Base-by-base conservation (phyloP, 495 filamentous ascomycete genomes). In the Xylaria sp. region DNA sequence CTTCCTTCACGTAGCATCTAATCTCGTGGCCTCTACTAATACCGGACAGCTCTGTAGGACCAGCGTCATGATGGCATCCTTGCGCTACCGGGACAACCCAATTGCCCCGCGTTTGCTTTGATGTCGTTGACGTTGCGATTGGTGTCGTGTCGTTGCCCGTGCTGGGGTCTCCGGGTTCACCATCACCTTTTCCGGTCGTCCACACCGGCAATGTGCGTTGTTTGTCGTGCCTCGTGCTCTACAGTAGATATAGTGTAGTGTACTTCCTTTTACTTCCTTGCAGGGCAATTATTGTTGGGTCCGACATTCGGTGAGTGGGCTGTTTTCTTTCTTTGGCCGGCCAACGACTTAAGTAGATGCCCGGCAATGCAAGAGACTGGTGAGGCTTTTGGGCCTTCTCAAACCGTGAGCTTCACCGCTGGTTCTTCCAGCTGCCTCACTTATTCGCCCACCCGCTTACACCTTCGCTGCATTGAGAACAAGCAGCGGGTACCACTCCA, bases 401-500 rank as follows among this genome's bases (percentile, higher is more conserved):
- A 61, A 48, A 69, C 67, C 14, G 35, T 43, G 37, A 67, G 53
- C 70, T 72, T 72, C 70, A 72, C 70, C 70, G 70, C 70, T 62
- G 61, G 55, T 68, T 61, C 62, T 44, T 31, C 64, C 31, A 61
- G 63, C 69, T 58, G 68, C 68, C 61, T 71, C 69, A 65, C 21
- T 59, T 66, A 44, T 53, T 46, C 50, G 33, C 40, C 69, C 50
- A 40, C 61, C 44, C 14, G 52, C 61, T 40, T 65, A 66, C 61
- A 71, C 61, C 61, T 53, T 69, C 46, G 59, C 58, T 70, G 57
- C 61, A 70, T 64, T 62, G 26, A 64, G 61, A 68, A 62, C 33
- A 50, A 68, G 50, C 44, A 29, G 70, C 70, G 63, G 70, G 55
- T 67, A 71, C 69, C 69, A 61, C 69, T 71, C 69, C 63, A 72